Percentiles rank a stretch among this genome's conserved stretches.
Conservation (phyloP, 129 eudicot genomes). For the Flaveria brownii region DNA sequence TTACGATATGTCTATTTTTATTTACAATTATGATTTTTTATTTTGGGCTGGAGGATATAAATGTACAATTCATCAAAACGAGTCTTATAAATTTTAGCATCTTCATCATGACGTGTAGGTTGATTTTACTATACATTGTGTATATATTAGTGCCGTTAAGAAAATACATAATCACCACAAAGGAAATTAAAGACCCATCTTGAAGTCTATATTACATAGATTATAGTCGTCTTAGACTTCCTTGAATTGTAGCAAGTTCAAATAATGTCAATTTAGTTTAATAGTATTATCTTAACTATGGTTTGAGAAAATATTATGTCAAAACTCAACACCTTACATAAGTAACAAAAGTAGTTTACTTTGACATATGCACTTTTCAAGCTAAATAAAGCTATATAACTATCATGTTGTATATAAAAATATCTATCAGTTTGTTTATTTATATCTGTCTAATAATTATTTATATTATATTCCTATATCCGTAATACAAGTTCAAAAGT, state of each 20-base stretch:
- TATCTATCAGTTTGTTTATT: not conserved
- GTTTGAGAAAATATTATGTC: constrained; percentile 10
- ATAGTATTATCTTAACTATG: not conserved
- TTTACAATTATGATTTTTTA: too few relatives aligned
- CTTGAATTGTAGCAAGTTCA: not conserved
- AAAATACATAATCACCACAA: too few relatives aligned
- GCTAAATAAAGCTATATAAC: not conserved
- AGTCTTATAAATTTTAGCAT: too few relatives aligned
- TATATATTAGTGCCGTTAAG: too few relatives aligned
- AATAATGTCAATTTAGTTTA: not conserved
- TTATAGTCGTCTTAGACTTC: not conserved
- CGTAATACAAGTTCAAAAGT: too few relatives aligned
- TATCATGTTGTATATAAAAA: not conserved
- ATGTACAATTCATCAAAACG: too few relatives aligned
- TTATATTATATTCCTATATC: too few relatives aligned
- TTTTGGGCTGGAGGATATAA: too few relatives aligned
- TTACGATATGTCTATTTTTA: too few relatives aligned
- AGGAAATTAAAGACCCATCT: not conserved
- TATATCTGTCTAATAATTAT: not conserved
- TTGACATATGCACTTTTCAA: not conserved
- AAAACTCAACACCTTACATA: constrained; percentile 9
- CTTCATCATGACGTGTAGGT: too few relatives aligned
- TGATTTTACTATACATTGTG: too few relatives aligned
- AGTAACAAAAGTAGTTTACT: not conserved
- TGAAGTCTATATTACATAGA: not conserved